Percentiles rank a stretch among this genome's conserved stretches.
These are phyloP conservation scores for Russula virescens DNA, from an alignment of 768 basidiomycete species.

Conservation along the genomic window DNA sequence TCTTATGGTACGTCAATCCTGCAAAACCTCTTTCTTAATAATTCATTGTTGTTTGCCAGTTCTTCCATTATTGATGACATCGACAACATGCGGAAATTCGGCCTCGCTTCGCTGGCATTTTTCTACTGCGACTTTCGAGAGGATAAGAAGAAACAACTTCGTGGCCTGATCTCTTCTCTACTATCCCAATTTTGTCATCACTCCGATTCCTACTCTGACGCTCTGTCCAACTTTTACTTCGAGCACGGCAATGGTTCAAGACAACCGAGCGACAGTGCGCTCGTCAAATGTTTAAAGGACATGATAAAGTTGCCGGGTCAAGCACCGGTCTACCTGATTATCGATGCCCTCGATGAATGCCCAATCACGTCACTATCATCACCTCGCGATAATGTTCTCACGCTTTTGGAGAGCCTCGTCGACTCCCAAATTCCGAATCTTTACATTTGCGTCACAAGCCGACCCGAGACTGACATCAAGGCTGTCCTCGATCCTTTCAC, in stretches of 20 bases:
- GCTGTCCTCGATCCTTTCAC: background rate
- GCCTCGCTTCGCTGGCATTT: background rate
- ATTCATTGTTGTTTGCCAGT: background rate
- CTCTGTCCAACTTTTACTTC: background rate
- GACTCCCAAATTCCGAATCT: background rate
- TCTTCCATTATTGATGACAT: background rate
- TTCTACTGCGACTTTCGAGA: background rate
- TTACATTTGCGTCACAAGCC: background rate
- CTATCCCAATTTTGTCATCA: background rate
- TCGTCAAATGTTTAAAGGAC: background rate
- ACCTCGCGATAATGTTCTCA: background rate
- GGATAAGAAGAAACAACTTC: background rate
- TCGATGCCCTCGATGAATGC: slow-evolving; percentile 5
- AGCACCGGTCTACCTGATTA: background rate
- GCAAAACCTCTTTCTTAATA: background rate
- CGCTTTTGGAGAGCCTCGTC: background rate
- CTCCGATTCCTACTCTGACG: background rate
- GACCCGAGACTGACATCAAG: slow-evolving; percentile 1
- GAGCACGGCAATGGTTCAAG: background rate
- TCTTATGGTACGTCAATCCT: background rate
- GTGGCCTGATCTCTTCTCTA: background rate
- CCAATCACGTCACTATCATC: background rate
- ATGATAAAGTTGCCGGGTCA: background rate
- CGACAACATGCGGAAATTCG: background rate
- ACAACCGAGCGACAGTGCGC: background rate